phyloP scores from a whole-genome alignment of 1,139 yeast genomes.

The Hyphopichia pseudoburtonii region DNA sequence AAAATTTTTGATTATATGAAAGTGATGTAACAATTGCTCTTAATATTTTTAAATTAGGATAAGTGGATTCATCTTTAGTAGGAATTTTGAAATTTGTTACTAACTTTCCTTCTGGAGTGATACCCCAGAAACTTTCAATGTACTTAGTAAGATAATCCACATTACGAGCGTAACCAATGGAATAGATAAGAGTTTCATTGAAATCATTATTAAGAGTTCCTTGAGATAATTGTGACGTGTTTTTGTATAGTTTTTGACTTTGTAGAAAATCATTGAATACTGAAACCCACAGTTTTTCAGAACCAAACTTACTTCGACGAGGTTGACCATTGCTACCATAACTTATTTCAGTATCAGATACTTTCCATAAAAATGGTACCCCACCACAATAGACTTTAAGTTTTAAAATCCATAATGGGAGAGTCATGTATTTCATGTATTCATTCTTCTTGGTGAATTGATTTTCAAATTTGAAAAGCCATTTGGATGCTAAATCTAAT shows the following conservation, averaged over 20 bases:
- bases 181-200: conserved; percentile 27
- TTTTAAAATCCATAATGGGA: conserved; percentile 33
- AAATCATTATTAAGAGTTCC: conserved; percentile 22
- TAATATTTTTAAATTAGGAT: conserved; percentile 27
- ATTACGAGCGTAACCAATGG: conserved; percentile 33
- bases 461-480: conserved; percentile 36
- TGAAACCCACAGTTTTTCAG: conserved; percentile 19
- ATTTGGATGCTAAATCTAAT: conserved; percentile 39
- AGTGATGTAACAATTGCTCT: conserved; percentile 32
- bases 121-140: conserved; percentile 34
- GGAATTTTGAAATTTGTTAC: conserved; percentile 8
- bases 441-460: conserved; percentile 19
- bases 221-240: conserved; percentile 12
- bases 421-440: conserved; percentile 22
- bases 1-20: conserved; percentile 31
- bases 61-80: conserved; percentile 17
- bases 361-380: conserved; percentile 31
- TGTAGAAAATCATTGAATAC: conserved; percentile 22
- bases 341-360: conserved; percentile 20
- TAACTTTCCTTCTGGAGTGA: conserved; percentile 22
- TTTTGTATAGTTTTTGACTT: conserved; percentile 2
- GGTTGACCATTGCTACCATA: conserved; percentile 17
- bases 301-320: conserved; percentile 15
- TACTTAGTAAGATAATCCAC: conserved; percentile 24
- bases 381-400: conserved; percentile 38